These are phyloP conservation scores for Zymoseptoria tritici DNA, from an alignment of 2,329 filamentous ascomycete genomes.

Conservation along the genomic window DNA sequence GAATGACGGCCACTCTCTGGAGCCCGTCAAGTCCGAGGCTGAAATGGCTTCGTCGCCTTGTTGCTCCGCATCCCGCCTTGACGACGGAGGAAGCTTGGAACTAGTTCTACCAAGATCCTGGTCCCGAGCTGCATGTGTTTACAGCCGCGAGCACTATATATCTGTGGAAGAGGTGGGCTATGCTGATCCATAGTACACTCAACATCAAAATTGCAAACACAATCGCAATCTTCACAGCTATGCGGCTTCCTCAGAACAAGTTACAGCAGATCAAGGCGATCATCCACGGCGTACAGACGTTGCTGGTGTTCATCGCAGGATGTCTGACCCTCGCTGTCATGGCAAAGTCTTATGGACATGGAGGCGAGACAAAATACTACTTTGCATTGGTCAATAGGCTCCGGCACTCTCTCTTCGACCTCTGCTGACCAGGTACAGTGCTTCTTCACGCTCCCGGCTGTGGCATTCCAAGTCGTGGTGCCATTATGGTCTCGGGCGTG, in stretches of 20 bases:
- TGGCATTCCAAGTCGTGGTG: slow-evolving; percentile 54
- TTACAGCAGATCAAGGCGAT: slow-evolving; percentile 50
- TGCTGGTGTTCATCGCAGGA: slow-evolving; percentile 52
- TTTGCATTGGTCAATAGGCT: slow-evolving; percentile 45
- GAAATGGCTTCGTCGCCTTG: neutral
- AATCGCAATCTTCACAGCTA: slow-evolving; percentile 12
- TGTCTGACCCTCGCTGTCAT: slow-evolving; percentile 52
- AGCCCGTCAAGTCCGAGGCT: neutral
- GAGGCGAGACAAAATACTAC: slow-evolving; percentile 49
- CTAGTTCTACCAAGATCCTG: neutral
- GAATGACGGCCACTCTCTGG: neutral
- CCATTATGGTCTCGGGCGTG: slow-evolving; percentile 54
- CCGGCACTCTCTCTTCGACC: neutral
- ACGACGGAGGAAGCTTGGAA: neutral
- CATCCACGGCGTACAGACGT: slow-evolving; percentile 46
- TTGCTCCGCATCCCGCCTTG: neutral
- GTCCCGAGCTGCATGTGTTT: neutral
- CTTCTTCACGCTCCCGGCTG: slow-evolving; percentile 50
- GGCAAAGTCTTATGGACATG: slow-evolving; percentile 46
- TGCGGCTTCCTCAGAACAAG: slow-evolving; percentile 40
- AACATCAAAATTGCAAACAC: neutral
- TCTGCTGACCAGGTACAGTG: slow-evolving; percentile 38
- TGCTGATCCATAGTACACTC: neutral
- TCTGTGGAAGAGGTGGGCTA: neutral
- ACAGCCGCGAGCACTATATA: neutral